Evolutionary conservation across 352 stramenopile genomes (phyloP).

Genomic region (Sclerospora graminicola): DNA sequence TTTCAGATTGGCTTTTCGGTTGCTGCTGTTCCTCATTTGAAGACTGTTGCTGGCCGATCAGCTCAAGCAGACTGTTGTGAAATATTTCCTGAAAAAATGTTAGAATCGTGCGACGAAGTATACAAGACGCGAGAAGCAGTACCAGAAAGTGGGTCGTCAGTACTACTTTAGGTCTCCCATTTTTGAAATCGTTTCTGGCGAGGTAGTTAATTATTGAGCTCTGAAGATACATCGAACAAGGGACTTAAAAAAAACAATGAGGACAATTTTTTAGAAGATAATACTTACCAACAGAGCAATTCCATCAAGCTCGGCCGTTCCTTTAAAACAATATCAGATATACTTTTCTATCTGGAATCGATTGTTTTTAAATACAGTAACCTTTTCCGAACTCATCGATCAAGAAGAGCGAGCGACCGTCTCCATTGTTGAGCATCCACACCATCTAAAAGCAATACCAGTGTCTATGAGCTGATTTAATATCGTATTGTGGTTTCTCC

Average conservation of each 20-base stretch:
- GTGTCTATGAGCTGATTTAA: too few relatives aligned
- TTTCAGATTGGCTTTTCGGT: conserved; percentile 2
- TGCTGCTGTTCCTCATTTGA: conserved; percentile 1
- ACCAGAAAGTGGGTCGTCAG: conserved; percentile 81
- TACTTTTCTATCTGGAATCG: background rate
- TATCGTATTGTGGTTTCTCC: background rate
- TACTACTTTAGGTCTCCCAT: conserved; percentile 41
- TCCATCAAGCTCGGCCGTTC: conserved; percentile 65
- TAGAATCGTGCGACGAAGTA: background rate
- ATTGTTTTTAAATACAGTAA: conserved; percentile 7
- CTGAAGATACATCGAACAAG: conserved; percentile 3
- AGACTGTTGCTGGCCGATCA: conserved; percentile 4
- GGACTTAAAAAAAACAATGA: conserved; percentile 1
- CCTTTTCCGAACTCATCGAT: conserved; percentile 86
- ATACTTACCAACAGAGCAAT: conserved; percentile 55
- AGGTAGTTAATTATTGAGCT: conserved; percentile 48
- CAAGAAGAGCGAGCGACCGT: conserved; percentile 52
- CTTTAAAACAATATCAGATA: conserved; percentile 14
- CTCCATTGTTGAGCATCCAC: conserved; percentile 71
- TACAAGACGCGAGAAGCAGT: conserved; percentile 1
- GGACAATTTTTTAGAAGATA: background rate
- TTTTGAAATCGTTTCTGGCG: conserved; percentile 14
- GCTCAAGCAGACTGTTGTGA: conserved; percentile 27
- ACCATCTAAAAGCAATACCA: conserved; percentile 38
- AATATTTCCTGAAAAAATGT: conserved; percentile 44